A percentile compares a stretch with the other conserved stretches of the same genome.
Evolutionary conservation across 1,284 basidiomycete genomes (phyloP).

Genomic region (Naganishia sp.): DNA sequence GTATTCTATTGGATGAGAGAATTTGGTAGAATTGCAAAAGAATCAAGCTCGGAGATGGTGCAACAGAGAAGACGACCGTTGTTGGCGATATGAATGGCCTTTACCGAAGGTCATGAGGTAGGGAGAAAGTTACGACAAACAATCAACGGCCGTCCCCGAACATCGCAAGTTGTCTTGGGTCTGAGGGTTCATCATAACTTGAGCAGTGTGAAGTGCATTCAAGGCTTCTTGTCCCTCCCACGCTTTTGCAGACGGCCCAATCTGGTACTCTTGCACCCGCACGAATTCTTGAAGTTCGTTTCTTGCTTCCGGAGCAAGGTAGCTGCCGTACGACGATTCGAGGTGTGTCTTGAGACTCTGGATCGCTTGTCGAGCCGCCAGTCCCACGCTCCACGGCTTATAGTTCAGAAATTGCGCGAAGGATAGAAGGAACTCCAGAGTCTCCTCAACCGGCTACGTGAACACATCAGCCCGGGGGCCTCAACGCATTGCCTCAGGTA

Average conservation of each 20-base stretch:
- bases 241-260: constrained; percentile 14
- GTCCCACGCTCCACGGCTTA: constrained; percentile 11
- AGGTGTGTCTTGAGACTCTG: constrained; percentile 7
- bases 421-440: background rate
- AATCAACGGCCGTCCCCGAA: too few species aligned
- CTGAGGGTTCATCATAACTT: constrained; percentile 11
- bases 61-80: too few species aligned
- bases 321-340: constrained; percentile 4
- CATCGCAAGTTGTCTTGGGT: too few species aligned
- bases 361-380: constrained; percentile 4
- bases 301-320: constrained; percentile 21
- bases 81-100: too few species aligned
- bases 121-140: too few species aligned
- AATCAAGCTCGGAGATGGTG: too few species aligned
- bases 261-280: constrained; percentile 23
- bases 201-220: constrained; percentile 5
- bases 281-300: constrained; percentile 22
- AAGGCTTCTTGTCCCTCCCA: constrained; percentile 20
- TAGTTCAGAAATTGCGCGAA: constrained; percentile 1
- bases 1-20: too few species aligned
- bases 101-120: too few species aligned
- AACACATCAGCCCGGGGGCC: background rate
- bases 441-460: constrained; percentile 12
- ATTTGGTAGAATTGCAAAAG: too few species aligned
- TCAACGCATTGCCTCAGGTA: background rate